These are phyloP conservation scores for Ogataea paradorogensis DNA, from an alignment of 805 yeast species.

Conservation along the genomic window DNA sequence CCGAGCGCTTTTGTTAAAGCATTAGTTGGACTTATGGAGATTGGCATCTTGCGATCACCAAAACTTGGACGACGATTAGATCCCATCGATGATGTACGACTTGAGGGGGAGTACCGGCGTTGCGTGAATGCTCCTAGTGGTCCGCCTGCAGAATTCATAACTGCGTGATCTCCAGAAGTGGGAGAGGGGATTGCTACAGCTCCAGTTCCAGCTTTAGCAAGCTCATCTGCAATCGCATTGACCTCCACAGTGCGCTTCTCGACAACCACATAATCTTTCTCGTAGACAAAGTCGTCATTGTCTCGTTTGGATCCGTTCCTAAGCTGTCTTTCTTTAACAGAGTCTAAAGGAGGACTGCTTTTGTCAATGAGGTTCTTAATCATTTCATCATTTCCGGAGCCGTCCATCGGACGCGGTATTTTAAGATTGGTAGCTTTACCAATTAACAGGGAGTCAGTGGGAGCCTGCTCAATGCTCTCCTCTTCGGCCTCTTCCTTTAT, in stretches of 20 bases:
- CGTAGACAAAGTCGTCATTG: conserved; percentile 49
- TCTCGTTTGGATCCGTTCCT: conserved; percentile 10
- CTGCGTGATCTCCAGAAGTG: conserved; percentile 1
- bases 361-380: conserved; percentile 43
- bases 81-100: conserved; percentile 47
- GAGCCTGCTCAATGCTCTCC: conserved; percentile 7
- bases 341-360: conserved; percentile 43
- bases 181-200: conserved; percentile 38
- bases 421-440: conserved; percentile 12
- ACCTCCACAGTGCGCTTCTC: conserved; percentile 95
- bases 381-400: conserved; percentile 38
- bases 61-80: conserved; percentile 57
- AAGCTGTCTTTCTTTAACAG: conserved; percentile 3
- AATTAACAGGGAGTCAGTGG: conserved; percentile 20
- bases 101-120: conserved; percentile 37
- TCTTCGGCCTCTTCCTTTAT: conserved; percentile 20
- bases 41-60: conserved; percentile 61
- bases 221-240: conserved; percentile 91
- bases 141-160: background rate
- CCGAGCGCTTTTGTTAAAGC: conserved; percentile 87
- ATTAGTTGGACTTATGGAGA: conserved; percentile 76
- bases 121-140: conserved; percentile 24
- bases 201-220: conserved; percentile 50
- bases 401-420: conserved; percentile 23
- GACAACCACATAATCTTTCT: conserved; percentile 88